phyloP scores from a whole-genome alignment of 2,329 filamentous ascomycete genomes.

The Cladosporium sp. region DNA sequence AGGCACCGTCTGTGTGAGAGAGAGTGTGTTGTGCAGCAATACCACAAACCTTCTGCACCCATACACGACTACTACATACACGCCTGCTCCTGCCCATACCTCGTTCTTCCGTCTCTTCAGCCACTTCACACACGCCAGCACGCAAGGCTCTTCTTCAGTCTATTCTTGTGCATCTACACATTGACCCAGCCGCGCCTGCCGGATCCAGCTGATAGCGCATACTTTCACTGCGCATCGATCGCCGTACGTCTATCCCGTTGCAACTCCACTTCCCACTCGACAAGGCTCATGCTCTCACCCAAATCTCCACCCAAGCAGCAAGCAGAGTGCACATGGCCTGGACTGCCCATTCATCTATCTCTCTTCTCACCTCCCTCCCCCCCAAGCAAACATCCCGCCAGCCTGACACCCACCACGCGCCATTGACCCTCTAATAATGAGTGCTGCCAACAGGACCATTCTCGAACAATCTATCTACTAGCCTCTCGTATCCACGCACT shows the following conservation, averaged over 20 bases:
- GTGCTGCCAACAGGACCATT: not conserved
- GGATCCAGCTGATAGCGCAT: slow-evolving; percentile 21
- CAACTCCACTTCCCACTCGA: slow-evolving; percentile 18
- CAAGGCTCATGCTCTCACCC: not conserved
- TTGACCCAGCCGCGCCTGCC: slow-evolving; percentile 13
- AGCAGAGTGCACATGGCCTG: not conserved
- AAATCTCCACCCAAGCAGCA: slow-evolving; percentile 5
- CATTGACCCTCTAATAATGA: slow-evolving; percentile 12
- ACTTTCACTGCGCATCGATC: slow-evolving; percentile 18
- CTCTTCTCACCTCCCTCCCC: not conserved
- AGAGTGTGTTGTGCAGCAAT: not conserved
- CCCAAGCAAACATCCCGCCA: not conserved
- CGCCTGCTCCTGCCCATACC: not conserved
- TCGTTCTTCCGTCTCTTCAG: not conserved
- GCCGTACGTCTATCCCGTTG: slow-evolving; percentile 13
- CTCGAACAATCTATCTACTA: not conserved
- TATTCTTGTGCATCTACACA: slow-evolving; percentile 1
- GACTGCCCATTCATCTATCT: not conserved
- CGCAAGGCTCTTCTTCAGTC: slow-evolving; percentile 1
- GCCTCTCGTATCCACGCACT: not conserved
- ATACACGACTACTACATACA: not conserved
- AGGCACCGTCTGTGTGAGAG: not conserved
- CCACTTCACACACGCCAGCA: not conserved
- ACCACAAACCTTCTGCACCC: not conserved
- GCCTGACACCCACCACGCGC: not conserved